Percentiles rank a stretch among this genome's conserved stretches.
Evolutionary conservation across 2,329 filamentous ascomycete species (phyloP).

Genomic region (Diaporthe batatas): DNA sequence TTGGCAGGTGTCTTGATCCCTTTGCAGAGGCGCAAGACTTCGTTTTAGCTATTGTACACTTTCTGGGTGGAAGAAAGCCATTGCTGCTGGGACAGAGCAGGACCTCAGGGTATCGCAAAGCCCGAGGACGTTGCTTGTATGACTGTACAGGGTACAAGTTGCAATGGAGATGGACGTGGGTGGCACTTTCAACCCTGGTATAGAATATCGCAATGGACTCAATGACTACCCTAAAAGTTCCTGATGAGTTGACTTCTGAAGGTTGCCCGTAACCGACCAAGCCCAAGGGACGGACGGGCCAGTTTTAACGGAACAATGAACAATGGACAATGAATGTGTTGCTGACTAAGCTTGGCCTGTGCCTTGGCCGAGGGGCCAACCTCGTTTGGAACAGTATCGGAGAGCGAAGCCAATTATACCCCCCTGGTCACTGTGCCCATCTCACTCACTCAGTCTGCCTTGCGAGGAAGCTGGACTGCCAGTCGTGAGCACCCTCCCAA

Average conservation of each 20-base stretch:
- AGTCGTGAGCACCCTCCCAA: background rate
- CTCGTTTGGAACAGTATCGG: background rate
- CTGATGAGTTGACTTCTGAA: background rate
- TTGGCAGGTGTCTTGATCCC: conserved; percentile 5
- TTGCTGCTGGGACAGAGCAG: conserved; percentile 16
- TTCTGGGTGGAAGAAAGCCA: conserved; percentile 25
- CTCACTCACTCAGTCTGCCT: background rate
- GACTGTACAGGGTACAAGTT: conserved; percentile 11
- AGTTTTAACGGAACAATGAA: background rate
- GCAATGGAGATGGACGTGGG: conserved; percentile 4
- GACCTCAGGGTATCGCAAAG: conserved; percentile 6
- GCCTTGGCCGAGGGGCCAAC: background rate
- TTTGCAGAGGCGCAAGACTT: background rate
- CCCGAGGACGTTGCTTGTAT: conserved; percentile 21
- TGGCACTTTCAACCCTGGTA: conserved; percentile 9
- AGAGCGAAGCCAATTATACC: background rate
- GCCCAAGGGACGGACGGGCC: background rate
- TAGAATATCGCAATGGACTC: conserved; percentile 26
- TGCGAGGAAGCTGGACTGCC: conserved; percentile 12
- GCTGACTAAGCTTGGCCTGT: conserved; percentile 35
- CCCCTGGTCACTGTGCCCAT: background rate
- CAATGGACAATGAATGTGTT: background rate
- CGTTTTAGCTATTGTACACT: conserved; percentile 7
- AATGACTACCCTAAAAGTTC: background rate
- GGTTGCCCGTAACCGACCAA: background rate